Percentiles rank a stretch among this genome's conserved stretches.
These are phyloP conservation scores for Russula lepida DNA, from an alignment of 768 basidiomycete species.

Conservation along the genomic window DNA sequence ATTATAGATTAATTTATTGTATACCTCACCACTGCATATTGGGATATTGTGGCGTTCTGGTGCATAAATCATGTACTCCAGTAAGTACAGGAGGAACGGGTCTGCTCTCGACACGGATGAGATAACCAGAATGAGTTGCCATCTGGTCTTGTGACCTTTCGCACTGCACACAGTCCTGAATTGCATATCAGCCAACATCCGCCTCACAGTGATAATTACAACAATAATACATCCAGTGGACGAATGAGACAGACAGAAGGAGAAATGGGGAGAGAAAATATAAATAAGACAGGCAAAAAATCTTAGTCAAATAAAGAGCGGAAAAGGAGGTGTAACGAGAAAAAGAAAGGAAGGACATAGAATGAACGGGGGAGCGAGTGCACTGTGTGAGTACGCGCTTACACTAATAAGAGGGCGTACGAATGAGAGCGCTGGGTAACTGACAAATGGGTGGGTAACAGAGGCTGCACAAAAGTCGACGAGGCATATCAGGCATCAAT, in stretches of 20 bases:
- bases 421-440: slow-evolving; percentile 20
- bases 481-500: slow-evolving; percentile 7
- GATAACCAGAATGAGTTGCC: background rate
- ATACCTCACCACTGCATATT: background rate
- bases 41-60: background rate
- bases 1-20: slow-evolving; percentile 21
- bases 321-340: background rate
- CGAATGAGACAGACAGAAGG: slow-evolving; percentile 13
- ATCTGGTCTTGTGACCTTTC: background rate
- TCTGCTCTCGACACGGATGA: background rate
- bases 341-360: background rate
- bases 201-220: slow-evolving; percentile 19
- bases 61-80: background rate
- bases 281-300: background rate
- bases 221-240: slow-evolving; percentile 22
- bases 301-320: slow-evolving; percentile 14
- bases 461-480: slow-evolving; percentile 5
- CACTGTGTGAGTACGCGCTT: background rate
- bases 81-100: background rate
- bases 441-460: slow-evolving; percentile 15
- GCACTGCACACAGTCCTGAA: slow-evolving; percentile 13
- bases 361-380: slow-evolving; percentile 5
- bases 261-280: no score
- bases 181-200: slow-evolving; percentile 14
- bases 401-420: slow-evolving; percentile 5